phyloP scores from a whole-genome alignment of 78 protist genomes.

The Guillardia theta region DNA sequence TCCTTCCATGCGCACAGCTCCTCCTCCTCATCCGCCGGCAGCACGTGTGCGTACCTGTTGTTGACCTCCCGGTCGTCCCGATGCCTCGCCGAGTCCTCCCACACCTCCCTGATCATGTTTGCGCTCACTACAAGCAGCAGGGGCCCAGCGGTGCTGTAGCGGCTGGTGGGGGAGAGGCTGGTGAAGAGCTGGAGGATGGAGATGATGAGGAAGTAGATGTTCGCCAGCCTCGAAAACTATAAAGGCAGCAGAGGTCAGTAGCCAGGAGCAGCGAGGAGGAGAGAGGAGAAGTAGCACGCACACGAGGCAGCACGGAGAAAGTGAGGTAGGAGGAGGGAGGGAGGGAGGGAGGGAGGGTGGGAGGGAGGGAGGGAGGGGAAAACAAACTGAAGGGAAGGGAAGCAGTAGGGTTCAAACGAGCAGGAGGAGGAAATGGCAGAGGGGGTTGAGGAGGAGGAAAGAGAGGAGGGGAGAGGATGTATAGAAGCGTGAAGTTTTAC shows the following conservation, averaged over 20 bases:
- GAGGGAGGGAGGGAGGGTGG: background rate
- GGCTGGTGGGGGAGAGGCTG: background rate
- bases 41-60: background rate
- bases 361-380: background rate
- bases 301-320: background rate
- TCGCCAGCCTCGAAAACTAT: conserved; percentile 68
- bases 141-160: conserved; percentile 40
- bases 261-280: conserved; percentile 47
- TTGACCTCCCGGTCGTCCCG: conserved; percentile 48
- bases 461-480: background rate
- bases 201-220: conserved; percentile 73
- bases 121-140: background rate
- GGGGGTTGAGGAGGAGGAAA: background rate
- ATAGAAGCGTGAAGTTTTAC: no score
- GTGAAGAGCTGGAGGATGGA: conserved; percentile 56
- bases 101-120: conserved; percentile 23
- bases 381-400: background rate
- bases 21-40: background rate
- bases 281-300: background rate
- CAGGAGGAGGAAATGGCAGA: background rate
- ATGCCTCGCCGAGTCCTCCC: conserved; percentile 52
- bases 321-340: background rate
- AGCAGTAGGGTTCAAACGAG: background rate
- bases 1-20: background rate
- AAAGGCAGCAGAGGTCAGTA: conserved; percentile 6